These are phyloP conservation scores for Danielozyma ontarioensis DNA, from an alignment of 805 yeast genomes.

Conservation along the genomic window DNA sequence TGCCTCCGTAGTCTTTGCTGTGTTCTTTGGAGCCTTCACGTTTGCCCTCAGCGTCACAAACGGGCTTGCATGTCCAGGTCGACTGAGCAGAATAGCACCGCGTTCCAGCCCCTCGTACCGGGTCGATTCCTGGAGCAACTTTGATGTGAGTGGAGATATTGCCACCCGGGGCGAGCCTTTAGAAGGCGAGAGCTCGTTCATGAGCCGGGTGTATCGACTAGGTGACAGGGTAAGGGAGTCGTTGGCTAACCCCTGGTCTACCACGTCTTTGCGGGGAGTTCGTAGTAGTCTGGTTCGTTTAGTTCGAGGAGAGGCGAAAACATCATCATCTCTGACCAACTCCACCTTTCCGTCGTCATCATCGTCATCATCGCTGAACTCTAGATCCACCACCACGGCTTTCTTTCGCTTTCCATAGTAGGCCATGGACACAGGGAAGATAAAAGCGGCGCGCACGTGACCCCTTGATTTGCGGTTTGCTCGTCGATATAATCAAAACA, in stretches of 20 bases:
- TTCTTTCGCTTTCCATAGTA: not conserved
- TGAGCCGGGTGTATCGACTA: constrained; percentile 5
- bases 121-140: not conserved
- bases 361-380: not conserved
- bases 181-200: constrained; percentile 2
- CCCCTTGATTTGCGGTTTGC: not conserved
- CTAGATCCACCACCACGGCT: not conserved
- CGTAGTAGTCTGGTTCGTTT: constrained; percentile 1
- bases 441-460: not conserved
- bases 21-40: constrained; percentile 2
- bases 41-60: no score
- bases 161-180: not conserved
- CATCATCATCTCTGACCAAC: no score
- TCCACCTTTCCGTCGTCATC: no score
- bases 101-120: constrained; percentile 1
- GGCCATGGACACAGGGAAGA: not conserved
- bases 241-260: constrained; percentile 1
- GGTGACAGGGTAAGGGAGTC: constrained; percentile 16
- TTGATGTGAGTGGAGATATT: not conserved
- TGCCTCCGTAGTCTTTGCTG: not conserved
- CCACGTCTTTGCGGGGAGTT: constrained; percentile 1
- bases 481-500: not conserved
- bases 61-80: no score
- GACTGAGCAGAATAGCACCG: not conserved
- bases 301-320: no score